Conservation (phyloP, 2,329 filamentous ascomycete species). For the Diatrype stigma region DNA sequence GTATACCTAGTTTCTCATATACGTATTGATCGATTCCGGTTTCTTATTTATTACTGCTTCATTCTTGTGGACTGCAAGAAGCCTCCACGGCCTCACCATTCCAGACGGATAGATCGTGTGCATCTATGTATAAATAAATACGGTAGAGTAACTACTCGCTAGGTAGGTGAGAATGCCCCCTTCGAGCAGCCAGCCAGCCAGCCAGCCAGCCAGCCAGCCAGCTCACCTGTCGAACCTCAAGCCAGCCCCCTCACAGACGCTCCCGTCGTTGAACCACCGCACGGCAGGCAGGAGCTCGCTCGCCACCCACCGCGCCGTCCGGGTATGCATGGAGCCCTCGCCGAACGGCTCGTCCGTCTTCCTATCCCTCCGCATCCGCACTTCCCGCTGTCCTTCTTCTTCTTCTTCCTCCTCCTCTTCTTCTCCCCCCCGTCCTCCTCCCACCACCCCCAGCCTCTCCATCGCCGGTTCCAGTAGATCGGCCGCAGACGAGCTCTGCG, state of each 20-base stretch:
- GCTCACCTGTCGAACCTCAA: constrained; percentile 8
- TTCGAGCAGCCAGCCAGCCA: too few relatives aligned
- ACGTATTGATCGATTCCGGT: too few relatives aligned
- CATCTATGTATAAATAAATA: too few relatives aligned
- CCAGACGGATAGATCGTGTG: too few relatives aligned
- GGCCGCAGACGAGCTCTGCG: constrained; percentile 24
- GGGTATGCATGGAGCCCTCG: constrained; percentile 51
- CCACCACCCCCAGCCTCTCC: constrained; percentile 16
- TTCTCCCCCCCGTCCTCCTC: constrained; percentile 4
- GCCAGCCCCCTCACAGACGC: constrained; percentile 44
- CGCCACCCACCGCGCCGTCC: constrained; percentile 58
- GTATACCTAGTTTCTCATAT: too few relatives aligned
- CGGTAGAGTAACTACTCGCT: too few relatives aligned
- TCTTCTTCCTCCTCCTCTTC: constrained; percentile 15
- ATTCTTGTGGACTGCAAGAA: too few relatives aligned
- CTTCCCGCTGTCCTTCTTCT: constrained; percentile 10
- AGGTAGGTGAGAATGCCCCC: too few relatives aligned
- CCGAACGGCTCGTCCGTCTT: constrained; percentile 49
- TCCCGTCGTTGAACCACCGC: constrained; percentile 48
- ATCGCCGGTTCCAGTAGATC: constrained; percentile 3
- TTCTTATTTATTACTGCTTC: too few relatives aligned
- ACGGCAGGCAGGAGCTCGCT: constrained; percentile 45
- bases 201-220: too few relatives aligned
- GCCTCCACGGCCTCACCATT: too few relatives aligned
- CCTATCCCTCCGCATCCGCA: constrained; percentile 32